A percentile compares a stretch with the other conserved stretches of the same genome.
Conservation (phyloP, 2,329 filamentous ascomycete genomes). For the Verticillium alfalfae region DNA sequence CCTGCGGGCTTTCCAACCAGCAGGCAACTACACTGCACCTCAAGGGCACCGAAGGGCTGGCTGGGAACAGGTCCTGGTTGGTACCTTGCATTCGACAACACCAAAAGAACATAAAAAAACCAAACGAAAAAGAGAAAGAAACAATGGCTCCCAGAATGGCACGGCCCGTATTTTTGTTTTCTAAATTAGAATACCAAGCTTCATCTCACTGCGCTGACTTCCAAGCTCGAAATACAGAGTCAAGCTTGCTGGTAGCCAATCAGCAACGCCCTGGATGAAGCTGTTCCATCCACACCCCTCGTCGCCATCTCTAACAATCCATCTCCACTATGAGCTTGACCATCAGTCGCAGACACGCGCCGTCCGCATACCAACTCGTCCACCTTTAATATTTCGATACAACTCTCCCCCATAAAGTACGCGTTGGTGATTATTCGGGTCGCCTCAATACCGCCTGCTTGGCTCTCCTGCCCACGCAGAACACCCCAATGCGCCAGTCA, state of each 20-base stretch:
- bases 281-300: not conserved
- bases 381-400: not conserved
- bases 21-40: too few relatives aligned
- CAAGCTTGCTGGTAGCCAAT: not conserved
- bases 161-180: too few relatives aligned
- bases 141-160: not conserved
- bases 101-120: too few relatives aligned
- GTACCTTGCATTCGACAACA: too few relatives aligned
- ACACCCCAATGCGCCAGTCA: not conserved
- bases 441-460: not conserved
- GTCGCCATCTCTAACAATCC: not conserved
- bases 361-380: not conserved
- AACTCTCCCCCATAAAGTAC: not conserved
- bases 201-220: not conserved
- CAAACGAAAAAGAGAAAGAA: not conserved
- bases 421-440: not conserved
- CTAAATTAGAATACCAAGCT: not conserved
- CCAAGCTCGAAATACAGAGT: not conserved
- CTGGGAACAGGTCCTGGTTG: too few relatives aligned
- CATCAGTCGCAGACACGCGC: not conserved
- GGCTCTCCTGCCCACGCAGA: not conserved
- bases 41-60: too few relatives aligned
- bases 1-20: too few relatives aligned
- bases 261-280: not conserved
- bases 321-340: not conserved